A percentile compares a stretch with the other conserved stretches of the same genome.
Conservation (phyloP, 805 yeast genomes). For the Sungouiella thailandica region DNA sequence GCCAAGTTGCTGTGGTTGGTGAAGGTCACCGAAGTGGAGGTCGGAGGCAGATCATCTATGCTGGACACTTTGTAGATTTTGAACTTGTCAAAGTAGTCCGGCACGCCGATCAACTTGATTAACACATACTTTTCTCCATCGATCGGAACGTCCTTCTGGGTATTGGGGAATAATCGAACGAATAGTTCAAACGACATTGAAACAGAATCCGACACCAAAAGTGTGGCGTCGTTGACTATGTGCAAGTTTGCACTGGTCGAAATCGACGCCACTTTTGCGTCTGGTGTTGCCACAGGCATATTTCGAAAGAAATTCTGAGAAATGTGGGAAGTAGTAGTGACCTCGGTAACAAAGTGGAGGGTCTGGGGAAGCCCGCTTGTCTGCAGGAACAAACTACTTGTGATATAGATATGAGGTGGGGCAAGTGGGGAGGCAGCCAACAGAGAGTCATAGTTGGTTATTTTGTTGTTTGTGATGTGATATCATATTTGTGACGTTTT, state of each 20-base stretch:
- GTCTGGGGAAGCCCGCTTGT: conserved; percentile 2
- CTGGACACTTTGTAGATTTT: conserved; percentile 32
- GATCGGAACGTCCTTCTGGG: conserved; percentile 5
- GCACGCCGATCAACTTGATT: conserved; percentile 36
- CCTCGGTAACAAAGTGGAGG: neutral
- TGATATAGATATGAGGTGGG: neutral
- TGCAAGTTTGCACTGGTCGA: conserved; percentile 27
- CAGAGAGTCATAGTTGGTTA: no score
- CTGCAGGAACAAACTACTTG: neutral
- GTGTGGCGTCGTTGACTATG: conserved; percentile 27
- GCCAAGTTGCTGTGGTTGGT: conserved; percentile 34
- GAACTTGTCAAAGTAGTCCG: conserved; percentile 30
- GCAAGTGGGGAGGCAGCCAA: no score
- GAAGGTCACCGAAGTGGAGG: conserved; percentile 29
- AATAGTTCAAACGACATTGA: conserved; percentile 32
- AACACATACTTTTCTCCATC: conserved; percentile 22
- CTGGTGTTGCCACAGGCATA: conserved; percentile 12
- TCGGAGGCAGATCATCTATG: conserved; percentile 22
- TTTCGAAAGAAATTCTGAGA: neutral
- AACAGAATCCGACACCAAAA: conserved; percentile 21
- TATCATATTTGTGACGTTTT: no score
- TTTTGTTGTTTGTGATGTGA: no score
- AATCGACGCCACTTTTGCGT: conserved; percentile 7
- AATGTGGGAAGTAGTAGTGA: neutral
- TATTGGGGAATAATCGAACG: conserved; percentile 26